These are phyloP conservation scores for Flaveria brownii DNA, from an alignment of 129 eudicot genomes.

Conservation along the genomic window DNA sequence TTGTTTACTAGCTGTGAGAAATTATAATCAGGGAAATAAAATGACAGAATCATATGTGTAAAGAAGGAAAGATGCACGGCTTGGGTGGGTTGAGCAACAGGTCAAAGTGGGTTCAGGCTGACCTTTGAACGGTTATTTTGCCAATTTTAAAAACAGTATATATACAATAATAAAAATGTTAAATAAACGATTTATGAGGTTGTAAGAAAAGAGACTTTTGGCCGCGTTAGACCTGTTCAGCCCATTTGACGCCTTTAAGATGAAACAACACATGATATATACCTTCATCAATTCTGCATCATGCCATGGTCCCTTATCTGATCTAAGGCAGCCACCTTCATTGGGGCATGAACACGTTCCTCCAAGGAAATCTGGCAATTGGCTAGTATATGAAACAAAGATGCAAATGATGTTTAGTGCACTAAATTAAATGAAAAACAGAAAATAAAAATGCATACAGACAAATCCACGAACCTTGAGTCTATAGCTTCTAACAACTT, in stretches of 20 bases:
- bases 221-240: constrained; percentile 24
- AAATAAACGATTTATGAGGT: background rate
- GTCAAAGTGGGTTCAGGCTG: background rate
- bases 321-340: constrained; percentile 85
- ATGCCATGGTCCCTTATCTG: constrained; percentile 97
- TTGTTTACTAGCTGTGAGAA: background rate
- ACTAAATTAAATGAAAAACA: background rate
- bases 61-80: background rate
- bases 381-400: constrained; percentile 44
- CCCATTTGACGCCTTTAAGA: constrained; percentile 1
- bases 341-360: constrained; percentile 75
- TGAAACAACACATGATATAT: constrained; percentile 15
- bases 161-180: background rate
- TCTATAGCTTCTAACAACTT: constrained; percentile 74
- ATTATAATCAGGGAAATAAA: background rate
- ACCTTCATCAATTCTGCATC: constrained; percentile 88
- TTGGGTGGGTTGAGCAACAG: background rate
- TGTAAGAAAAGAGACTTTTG: background rate
- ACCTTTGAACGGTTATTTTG: background rate
- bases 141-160: background rate
- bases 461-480: constrained; percentile 51
- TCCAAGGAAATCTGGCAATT: constrained; percentile 92
- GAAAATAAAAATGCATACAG: background rate
- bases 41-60: background rate
- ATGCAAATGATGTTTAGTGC: background rate